These are phyloP conservation scores for Symbiodinium pilosum DNA, from an alignment of 73 alveolate genomes.

Conservation along the genomic window DNA sequence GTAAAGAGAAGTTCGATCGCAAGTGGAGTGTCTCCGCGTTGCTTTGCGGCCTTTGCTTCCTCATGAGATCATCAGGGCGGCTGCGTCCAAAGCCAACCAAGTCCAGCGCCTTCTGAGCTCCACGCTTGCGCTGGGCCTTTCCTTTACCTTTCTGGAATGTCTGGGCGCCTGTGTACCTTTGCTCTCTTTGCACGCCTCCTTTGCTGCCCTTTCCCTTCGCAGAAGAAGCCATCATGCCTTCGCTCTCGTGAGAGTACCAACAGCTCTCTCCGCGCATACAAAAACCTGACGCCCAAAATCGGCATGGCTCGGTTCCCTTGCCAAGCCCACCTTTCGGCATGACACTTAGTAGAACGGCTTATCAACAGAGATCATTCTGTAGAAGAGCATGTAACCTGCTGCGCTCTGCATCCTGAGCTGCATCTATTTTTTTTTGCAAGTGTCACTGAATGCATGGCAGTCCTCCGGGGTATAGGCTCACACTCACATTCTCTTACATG, in stretches of 20 bases:
- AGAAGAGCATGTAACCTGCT: too few relatives aligned
- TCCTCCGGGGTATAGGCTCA: too few relatives aligned
- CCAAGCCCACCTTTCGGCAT: background rate
- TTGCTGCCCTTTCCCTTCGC: background rate
- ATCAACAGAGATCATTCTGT: too few relatives aligned
- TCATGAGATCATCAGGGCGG: background rate
- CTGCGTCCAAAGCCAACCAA: background rate
- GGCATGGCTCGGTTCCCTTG: background rate
- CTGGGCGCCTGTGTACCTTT: background rate
- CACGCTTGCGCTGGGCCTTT: background rate
- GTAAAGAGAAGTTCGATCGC: background rate
- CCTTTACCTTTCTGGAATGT: background rate
- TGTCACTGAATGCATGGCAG: too few relatives aligned
- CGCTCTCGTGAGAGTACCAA: background rate
- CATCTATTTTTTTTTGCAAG: too few relatives aligned
- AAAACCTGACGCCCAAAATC: background rate
- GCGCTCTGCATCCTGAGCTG: too few relatives aligned
- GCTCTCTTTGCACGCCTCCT: background rate
- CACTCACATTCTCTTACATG: too few relatives aligned
- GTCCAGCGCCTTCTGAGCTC: background rate
- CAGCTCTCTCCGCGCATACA: background rate
- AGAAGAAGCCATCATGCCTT: background rate
- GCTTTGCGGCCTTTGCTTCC: background rate
- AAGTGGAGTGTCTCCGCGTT: background rate
- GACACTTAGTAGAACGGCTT: too few relatives aligned